Evolutionary conservation across 331 rosid species (phyloP).

Genomic region (Rosa hybrid): DNA sequence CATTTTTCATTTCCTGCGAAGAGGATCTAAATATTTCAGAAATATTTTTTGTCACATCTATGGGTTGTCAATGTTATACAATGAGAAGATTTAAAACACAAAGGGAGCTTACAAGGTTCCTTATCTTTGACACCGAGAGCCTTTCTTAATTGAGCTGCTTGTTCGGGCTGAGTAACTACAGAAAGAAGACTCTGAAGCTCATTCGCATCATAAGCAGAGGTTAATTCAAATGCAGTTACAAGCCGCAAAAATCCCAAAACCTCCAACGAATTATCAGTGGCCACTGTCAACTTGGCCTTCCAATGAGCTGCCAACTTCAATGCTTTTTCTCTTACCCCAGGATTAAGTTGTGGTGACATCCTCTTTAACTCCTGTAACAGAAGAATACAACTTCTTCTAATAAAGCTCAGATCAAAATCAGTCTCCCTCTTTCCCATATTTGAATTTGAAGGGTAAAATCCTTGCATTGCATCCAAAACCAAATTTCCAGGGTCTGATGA

Average conservation of each 20-base stretch:
- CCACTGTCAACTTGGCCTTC: conserved; percentile 29
- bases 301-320: conserved; percentile 33
- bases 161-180: conserved; percentile 38
- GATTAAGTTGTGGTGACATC: conserved; percentile 26
- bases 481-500: conserved; percentile 37
- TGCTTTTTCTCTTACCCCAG: conserved; percentile 38
- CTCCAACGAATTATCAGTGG: conserved; percentile 22
- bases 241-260: conserved; percentile 39
- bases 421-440: conserved; percentile 6
- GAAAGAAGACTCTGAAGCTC: conserved; percentile 32
- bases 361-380: conserved; percentile 35
- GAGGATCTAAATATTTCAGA: not conserved
- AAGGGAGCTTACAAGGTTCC: conserved; percentile 32
- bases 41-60: not conserved
- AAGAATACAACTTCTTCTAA: conserved; percentile 38
- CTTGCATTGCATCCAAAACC: conserved; percentile 45
- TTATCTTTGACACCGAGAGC: conserved; percentile 27
- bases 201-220: conserved; percentile 23
- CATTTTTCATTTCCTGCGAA: not conserved
- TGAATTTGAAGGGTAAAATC: conserved; percentile 24
- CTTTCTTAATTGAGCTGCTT: conserved; percentile 29
- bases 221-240: conserved; percentile 25
- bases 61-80: not conserved
- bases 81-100: not conserved
- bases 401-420: conserved; percentile 25